Evolutionary conservation across 1,139 yeast genomes (phyloP).

Genomic region (Sugiyamaella grinbergsii): DNA sequence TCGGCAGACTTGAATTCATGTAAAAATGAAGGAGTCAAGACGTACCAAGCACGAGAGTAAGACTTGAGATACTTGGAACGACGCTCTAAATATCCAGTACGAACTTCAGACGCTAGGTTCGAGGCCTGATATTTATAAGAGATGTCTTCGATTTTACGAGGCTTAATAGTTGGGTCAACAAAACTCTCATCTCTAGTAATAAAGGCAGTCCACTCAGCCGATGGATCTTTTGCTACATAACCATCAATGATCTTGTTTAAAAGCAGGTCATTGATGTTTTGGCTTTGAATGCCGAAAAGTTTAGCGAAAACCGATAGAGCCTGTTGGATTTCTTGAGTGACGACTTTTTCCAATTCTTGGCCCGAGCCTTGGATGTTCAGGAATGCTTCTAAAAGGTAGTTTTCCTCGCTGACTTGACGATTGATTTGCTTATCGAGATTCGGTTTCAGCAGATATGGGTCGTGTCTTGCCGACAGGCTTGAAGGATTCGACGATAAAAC

Average conservation of each 20-base stretch:
- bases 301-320: constrained; percentile 74
- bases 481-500: constrained; percentile 40
- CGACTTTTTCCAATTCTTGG: constrained; percentile 83
- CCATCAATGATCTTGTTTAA: constrained; percentile 72
- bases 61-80: constrained; percentile 88
- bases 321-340: constrained; percentile 81
- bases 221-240: constrained; percentile 72
- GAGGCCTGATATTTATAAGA: constrained; percentile 68
- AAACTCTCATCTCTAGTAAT: constrained; percentile 73
- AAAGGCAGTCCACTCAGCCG: constrained; percentile 88
- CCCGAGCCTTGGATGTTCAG: constrained; percentile 86
- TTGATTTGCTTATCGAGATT: constrained; percentile 74
- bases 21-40: constrained; percentile 80
- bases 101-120: constrained; percentile 67
- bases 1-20: constrained; percentile 90
- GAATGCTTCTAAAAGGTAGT: constrained; percentile 83
- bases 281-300: constrained; percentile 38
- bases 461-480: constrained; percentile 54
- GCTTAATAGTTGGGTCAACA: constrained; percentile 71
- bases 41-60: constrained; percentile 88
- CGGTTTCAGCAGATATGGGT: constrained; percentile 79
- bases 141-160: constrained; percentile 65
- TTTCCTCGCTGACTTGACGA: constrained; percentile 79
- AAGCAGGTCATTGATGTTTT: constrained; percentile 45
- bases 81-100: constrained; percentile 83